A percentile compares a stretch with the other conserved stretches of the same genome.
phyloP scores from a whole-genome alignment of 2,329 filamentous ascomycete genomes.

The Reticulascus tulasneorum region DNA sequence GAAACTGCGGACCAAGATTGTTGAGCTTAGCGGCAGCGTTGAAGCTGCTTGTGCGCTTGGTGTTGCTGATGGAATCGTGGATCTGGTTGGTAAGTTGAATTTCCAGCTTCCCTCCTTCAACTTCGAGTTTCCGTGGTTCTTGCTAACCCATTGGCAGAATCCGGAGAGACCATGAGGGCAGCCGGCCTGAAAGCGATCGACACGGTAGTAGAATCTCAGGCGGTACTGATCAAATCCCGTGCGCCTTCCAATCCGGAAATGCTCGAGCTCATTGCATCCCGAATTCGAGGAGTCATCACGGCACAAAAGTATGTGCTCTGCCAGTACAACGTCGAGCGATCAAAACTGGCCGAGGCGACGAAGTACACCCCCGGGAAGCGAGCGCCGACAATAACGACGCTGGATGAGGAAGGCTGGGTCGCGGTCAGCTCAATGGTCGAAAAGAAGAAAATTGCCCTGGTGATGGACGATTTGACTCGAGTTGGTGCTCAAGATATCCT shows the following conservation, averaged over 20 bases:
- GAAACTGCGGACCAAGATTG: slow-evolving; percentile 79
- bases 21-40: slow-evolving; percentile 93
- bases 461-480: slow-evolving; percentile 78
- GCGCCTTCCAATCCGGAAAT: slow-evolving; percentile 74
- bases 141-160: slow-evolving; percentile 55
- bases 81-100: slow-evolving; percentile 81
- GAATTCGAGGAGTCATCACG: slow-evolving; percentile 91
- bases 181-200: slow-evolving; percentile 92
- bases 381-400: slow-evolving; percentile 82
- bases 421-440: slow-evolving; percentile 93
- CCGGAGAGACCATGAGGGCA: slow-evolving; percentile 96
- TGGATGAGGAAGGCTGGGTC: slow-evolving; percentile 89
- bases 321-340: slow-evolving; percentile 87
- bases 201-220: slow-evolving; percentile 83
- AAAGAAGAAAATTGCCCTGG: slow-evolving; percentile 76
- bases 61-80: slow-evolving; percentile 94
- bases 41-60: slow-evolving; percentile 94
- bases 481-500: slow-evolving; percentile 82
- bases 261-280: slow-evolving; percentile 77
- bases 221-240: slow-evolving; percentile 88
- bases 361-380: slow-evolving; percentile 90
- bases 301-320: slow-evolving; percentile 92
- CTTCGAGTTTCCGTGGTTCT: too few species aligned
- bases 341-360: slow-evolving; percentile 61
- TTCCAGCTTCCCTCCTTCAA: not conserved